A percentile compares a stretch with the other conserved stretches of the same genome.
phyloP scores from a whole-genome alignment of 208 protist genomes.

The Leishmania lainsoni region DNA sequence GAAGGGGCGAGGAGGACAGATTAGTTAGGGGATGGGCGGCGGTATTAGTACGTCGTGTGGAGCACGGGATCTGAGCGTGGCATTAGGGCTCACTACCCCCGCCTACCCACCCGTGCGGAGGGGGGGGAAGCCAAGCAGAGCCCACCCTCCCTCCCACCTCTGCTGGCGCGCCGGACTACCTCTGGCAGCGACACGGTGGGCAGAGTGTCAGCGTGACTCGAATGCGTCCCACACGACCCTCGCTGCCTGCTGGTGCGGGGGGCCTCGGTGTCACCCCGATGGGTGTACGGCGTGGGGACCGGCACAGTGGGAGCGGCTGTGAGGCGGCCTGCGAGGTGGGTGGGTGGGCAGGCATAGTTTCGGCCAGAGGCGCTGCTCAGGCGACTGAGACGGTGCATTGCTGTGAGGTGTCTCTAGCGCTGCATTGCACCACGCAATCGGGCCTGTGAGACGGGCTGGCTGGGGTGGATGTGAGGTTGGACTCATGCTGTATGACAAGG shows the following conservation, averaged over 20 bases:
- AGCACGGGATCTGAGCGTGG: neutral
- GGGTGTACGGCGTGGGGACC: neutral
- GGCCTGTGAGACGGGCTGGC: neutral
- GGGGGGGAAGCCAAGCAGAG: no score
- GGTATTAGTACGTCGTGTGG: neutral
- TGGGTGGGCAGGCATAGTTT: neutral
- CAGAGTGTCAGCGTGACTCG: neutral
- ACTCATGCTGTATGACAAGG: no score
- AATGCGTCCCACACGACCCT: neutral
- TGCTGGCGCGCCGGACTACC: neutral
- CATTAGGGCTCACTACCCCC: no score
- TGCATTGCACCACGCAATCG: neutral
- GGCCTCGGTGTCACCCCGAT: neutral
- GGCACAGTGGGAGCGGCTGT: neutral
- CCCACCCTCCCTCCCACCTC: neutral
- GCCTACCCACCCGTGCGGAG: no score
- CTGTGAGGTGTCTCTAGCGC: neutral
- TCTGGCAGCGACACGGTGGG: neutral
- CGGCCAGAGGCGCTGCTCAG: neutral
- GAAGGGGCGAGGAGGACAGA: neutral
- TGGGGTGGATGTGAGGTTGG: no score
- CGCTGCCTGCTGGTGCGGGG: neutral
- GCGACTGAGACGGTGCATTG: neutral
- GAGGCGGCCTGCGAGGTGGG: neutral
- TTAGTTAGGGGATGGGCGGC: neutral